These are phyloP conservation scores for Beauveria pseudobassiana DNA, from an alignment of 2,329 filamentous ascomycete species.

Conservation along the genomic window DNA sequence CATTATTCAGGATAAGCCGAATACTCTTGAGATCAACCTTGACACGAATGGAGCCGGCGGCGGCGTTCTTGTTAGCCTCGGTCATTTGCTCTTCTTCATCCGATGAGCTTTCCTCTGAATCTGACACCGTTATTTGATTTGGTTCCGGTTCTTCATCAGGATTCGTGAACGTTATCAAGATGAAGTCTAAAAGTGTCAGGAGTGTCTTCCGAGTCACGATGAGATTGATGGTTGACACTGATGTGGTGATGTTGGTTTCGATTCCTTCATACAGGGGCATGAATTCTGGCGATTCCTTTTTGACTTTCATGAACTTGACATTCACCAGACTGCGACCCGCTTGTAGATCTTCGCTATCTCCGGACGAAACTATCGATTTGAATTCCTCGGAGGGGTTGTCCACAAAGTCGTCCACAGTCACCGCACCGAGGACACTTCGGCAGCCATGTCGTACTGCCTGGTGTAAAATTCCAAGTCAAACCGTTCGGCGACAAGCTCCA, in stretches of 20 bases:
- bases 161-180: constrained; percentile 81
- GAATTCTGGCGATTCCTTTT: constrained; percentile 86
- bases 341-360: constrained; percentile 61
- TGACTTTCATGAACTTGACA: constrained; percentile 85
- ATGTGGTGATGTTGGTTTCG: constrained; percentile 84
- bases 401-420: constrained; percentile 92
- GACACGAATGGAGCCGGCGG: constrained; percentile 74
- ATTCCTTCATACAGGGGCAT: constrained; percentile 86
- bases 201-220: constrained; percentile 90
- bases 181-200: constrained; percentile 86
- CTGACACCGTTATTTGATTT: constrained; percentile 21
- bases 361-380: constrained; percentile 93
- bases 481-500: constrained; percentile 82
- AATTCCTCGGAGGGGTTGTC: constrained; percentile 84
- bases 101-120: constrained; percentile 33
- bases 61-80: constrained; percentile 26
- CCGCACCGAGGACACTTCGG: constrained; percentile 81
- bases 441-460: constrained; percentile 84
- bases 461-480: constrained; percentile 86
- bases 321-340: constrained; percentile 76
- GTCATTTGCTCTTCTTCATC: constrained; percentile 30
- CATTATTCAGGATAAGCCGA: constrained; percentile 90
- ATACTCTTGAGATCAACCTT: constrained; percentile 93
- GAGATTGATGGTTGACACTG: constrained; percentile 91
- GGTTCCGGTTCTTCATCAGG: constrained; percentile 28